A percentile compares a stretch with the other conserved stretches of the same genome.
These are phyloP conservation scores for Cairneyella variabilis DNA, from an alignment of 495 filamentous ascomycete species.

Conservation along the genomic window DNA sequence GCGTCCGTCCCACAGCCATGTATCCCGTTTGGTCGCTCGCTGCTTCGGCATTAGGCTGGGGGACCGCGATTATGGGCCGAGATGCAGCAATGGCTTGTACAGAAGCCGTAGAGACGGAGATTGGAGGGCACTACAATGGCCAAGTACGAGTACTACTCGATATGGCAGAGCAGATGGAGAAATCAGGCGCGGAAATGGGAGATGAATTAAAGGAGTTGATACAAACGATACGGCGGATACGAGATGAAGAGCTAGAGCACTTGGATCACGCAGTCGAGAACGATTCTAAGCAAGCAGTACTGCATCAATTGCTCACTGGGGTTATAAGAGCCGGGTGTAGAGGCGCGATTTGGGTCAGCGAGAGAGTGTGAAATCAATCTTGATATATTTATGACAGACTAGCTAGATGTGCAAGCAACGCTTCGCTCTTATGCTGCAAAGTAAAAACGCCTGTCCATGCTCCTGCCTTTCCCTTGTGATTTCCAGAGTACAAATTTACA, in stretches of 20 bases:
- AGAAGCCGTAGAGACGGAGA: constrained; percentile 97
- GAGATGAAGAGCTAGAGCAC: constrained; percentile 97
- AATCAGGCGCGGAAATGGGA: constrained; percentile 69
- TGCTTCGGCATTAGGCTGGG: constrained; percentile 82
- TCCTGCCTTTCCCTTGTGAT: constrained; percentile 8
- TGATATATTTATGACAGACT: constrained; percentile 4
- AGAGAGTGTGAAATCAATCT: constrained; percentile 25
- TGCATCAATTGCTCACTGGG: constrained; percentile 85
- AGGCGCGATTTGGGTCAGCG: constrained; percentile 85
- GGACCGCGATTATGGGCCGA: constrained; percentile 81
- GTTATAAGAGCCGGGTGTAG: constrained; percentile 84
- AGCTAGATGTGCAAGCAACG: constrained; percentile 7
- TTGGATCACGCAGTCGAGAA: constrained; percentile 91
- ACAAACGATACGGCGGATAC: constrained; percentile 69
- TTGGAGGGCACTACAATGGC: constrained; percentile 91
- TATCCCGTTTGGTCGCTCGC: constrained; percentile 88
- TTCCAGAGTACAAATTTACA: constrained; percentile 12
- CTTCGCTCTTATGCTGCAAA: constrained; percentile 20
- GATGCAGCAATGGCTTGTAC: constrained; percentile 99
- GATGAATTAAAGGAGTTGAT: constrained; percentile 74
- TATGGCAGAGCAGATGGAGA: constrained; percentile 67
- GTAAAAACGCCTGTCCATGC: constrained; percentile 5
- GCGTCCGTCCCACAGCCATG: constrained; percentile 89
- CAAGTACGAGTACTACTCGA: constrained; percentile 77
- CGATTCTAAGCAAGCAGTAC: constrained; percentile 82